Percentiles rank a stretch among this genome's conserved stretches.
These are phyloP conservation scores for Solanum medicagineum DNA, from an alignment of 257 asterid genomes.

Conservation along the genomic window DNA sequence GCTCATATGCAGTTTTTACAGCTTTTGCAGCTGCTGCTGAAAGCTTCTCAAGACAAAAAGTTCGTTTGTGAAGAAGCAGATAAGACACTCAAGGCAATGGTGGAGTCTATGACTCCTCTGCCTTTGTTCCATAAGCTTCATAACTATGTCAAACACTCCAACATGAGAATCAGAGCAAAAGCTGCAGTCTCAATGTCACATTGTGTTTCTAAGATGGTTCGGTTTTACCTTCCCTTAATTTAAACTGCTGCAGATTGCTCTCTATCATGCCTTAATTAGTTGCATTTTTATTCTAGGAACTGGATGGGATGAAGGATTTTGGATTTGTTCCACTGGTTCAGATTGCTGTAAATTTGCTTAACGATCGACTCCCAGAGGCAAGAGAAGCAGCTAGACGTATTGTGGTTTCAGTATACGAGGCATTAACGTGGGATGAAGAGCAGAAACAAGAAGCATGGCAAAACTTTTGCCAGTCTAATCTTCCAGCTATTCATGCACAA, in stretches of 20 bases:
- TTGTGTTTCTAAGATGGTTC: slow-evolving; percentile 75
- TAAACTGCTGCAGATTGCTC: background rate
- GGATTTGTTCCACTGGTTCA: slow-evolving; percentile 42
- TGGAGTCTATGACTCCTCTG: slow-evolving; percentile 58
- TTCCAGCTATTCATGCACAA: slow-evolving; percentile 70
- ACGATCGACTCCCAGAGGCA: slow-evolving; percentile 89
- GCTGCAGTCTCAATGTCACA: slow-evolving; percentile 64
- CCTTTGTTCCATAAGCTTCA: slow-evolving; percentile 56
- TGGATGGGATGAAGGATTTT: slow-evolving; percentile 55
- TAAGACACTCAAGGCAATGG: slow-evolving; percentile 50
- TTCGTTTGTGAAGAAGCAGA: slow-evolving; percentile 98
- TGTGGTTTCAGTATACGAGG: slow-evolving; percentile 33
- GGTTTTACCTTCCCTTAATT: background rate
- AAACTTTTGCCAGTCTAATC: slow-evolving; percentile 70
- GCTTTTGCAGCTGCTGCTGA: slow-evolving; percentile 81
- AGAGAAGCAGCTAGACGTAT: slow-evolving; percentile 78
- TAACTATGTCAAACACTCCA: slow-evolving; percentile 46
- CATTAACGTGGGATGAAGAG: slow-evolving; percentile 43
- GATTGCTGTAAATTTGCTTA: slow-evolving; percentile 45
- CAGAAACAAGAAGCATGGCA: slow-evolving; percentile 68
- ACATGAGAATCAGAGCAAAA: slow-evolving; percentile 72
- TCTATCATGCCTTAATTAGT: background rate
- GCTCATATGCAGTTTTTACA: slow-evolving; percentile 2
- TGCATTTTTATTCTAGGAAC: slow-evolving; percentile 29
- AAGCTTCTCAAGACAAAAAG: slow-evolving; percentile 89